Percentiles rank a stretch among this genome's conserved stretches.
These are phyloP conservation scores for Inosperma sp. DNA, from an alignment of 768 basidiomycete genomes.

Conservation along the genomic window DNA sequence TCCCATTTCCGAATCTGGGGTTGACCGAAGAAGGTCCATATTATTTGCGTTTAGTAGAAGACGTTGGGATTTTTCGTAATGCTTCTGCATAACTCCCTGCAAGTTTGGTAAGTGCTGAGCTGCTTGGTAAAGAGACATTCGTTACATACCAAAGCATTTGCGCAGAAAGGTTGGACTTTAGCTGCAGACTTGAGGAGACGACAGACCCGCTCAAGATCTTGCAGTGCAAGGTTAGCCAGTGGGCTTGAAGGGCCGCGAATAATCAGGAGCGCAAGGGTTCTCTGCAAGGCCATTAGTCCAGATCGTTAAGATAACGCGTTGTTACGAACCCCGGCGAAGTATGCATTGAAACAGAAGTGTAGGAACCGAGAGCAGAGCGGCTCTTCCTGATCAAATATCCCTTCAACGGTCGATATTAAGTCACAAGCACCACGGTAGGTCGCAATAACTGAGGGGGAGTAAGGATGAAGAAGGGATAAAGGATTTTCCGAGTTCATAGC, in stretches of 20 bases:
- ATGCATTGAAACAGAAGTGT: constrained; percentile 72
- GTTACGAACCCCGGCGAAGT: constrained; percentile 52
- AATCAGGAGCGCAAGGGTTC: constrained; percentile 58
- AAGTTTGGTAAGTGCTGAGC: neutral
- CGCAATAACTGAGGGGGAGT: constrained; percentile 67
- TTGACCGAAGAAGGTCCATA: constrained; percentile 9
- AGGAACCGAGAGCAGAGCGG: constrained; percentile 61
- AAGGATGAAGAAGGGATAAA: constrained; percentile 56
- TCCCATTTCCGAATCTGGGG: constrained; percentile 8
- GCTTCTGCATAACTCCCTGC: constrained; percentile 54
- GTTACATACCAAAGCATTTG: constrained; percentile 50
- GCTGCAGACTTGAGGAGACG: constrained; percentile 54
- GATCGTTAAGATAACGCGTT: neutral
- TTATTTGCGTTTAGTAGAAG: constrained; percentile 37
- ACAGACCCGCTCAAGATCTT: constrained; percentile 55
- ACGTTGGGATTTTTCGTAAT: constrained; percentile 47
- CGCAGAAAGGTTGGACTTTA: constrained; percentile 54
- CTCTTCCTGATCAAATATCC: constrained; percentile 52
- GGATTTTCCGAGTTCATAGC: constrained; percentile 51
- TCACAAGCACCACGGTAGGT: constrained; percentile 58
- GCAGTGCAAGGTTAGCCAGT: constrained; percentile 54
- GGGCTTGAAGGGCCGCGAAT: constrained; percentile 56
- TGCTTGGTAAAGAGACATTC: too few relatives aligned
- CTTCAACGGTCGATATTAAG: constrained; percentile 53
- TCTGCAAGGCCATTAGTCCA: constrained; percentile 37